Base-by-base conservation (phyloP, 495 filamentous ascomycete genomes). In the Trichodelitschia bisporula region DNA sequence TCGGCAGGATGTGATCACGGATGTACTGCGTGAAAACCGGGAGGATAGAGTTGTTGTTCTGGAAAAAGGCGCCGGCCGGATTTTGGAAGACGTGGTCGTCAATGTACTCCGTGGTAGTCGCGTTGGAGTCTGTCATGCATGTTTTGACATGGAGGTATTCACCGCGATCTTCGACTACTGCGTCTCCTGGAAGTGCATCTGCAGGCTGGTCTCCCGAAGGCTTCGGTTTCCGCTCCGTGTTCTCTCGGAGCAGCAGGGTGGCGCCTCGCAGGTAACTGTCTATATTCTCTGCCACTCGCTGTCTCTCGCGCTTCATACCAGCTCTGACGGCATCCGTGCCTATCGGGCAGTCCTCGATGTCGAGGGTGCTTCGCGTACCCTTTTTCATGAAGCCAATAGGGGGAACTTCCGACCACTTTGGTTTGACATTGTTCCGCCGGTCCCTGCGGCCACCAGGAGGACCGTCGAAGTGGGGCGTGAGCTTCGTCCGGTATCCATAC, bases 21-120 rank as follows among this genome's bases (percentile, higher is more conserved):
- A 97, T 78, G 57, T 84, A 93, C 36, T 69, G 62, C 9, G 82
- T 93, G 54, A 97, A 92, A 8, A 49, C 51, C 24, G 76, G 64
- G n/a, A 97, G 70, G 53, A 97, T 93, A 28, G 80, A 90, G 56
- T 97, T 97, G 62, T 97, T 97, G 57, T 97, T 97, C 45, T 97
- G 86, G 66, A 97, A 97, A 63, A 97, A 97, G 26, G 74, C 58
- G 23, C 80, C 80, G 13, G 86, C 86, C 18, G 72, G 77, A 59
- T 84, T 93, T 45, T 62, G 64, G 59, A 97, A 90, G 46, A 69
- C 51, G 55, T 72, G 90, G 48, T 70, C 47, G 42, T 78, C 78
- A 32, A 97, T 58, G 48, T 89, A 91, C 47, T 97, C 86, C 24
- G 72, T 74, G 2, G 71, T 66, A 16, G 51, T 72, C 32, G 63